phyloP scores from a whole-genome alignment of 2,329 filamentous ascomycete species.

The Aureobasidium sp. region DNA sequence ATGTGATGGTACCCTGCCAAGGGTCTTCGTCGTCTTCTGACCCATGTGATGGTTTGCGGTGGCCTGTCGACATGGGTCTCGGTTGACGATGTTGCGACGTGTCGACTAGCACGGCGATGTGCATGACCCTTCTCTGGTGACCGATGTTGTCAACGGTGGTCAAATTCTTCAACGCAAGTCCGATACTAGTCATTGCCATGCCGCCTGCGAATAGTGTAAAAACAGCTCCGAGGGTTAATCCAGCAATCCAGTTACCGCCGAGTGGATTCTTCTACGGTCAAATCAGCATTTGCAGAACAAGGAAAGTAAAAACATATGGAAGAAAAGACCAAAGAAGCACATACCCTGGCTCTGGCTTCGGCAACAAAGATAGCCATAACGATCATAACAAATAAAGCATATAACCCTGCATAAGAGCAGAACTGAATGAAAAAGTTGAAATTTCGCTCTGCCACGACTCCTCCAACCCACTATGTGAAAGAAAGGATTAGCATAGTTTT shows the following conservation, averaged over 20 bases:
- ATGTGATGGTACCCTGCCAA: conserved; percentile 44
- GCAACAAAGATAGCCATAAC: conserved; percentile 56
- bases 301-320: background rate
- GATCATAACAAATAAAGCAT: conserved; percentile 56
- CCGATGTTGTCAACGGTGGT: conserved; percentile 77
- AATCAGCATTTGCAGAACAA: background rate
- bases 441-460: conserved; percentile 74
- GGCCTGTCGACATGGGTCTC: background rate
- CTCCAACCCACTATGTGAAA: conserved; percentile 54
- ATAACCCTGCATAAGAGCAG: conserved; percentile 60
- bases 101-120: conserved; percentile 63
- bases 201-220: conserved; percentile 73
- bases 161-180: conserved; percentile 62
- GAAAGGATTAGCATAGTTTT: background rate
- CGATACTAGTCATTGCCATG: conserved; percentile 66
- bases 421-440: conserved; percentile 95
- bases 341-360: conserved; percentile 41
- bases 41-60: background rate
- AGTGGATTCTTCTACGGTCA: conserved; percentile 12
- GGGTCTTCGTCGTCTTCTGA: conserved; percentile 15
- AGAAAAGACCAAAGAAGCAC: conserved; percentile 14
- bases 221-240: conserved; percentile 56
- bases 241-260: conserved; percentile 57
- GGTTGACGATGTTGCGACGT: conserved; percentile 10
- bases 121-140: conserved; percentile 52